These are phyloP conservation scores for Colletotrichum liriopes DNA, from an alignment of 2,329 filamentous ascomycete species.

Conservation along the genomic window DNA sequence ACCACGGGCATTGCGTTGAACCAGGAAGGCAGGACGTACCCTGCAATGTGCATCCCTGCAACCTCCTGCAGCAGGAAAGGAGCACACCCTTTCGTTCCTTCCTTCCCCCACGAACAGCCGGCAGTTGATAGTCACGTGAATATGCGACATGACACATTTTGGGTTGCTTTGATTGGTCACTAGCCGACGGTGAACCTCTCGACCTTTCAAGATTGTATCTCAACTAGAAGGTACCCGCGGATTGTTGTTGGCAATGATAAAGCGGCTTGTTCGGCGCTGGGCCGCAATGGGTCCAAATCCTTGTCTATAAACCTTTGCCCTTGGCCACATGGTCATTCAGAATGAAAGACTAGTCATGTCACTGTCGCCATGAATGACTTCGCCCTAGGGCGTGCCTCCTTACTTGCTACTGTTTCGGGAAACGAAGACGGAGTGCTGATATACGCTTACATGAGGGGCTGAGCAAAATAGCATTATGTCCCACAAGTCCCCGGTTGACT, in stretches of 20 bases:
- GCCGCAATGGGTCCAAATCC: too few species aligned
- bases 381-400: background rate
- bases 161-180: conserved; percentile 2
- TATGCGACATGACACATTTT: too few species aligned
- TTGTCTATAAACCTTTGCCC: background rate
- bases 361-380: too few species aligned
- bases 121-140: background rate
- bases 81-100: background rate
- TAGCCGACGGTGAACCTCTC: background rate
- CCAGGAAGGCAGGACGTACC: conserved; percentile 7
- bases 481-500: too few species aligned
- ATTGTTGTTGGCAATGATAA: background rate
- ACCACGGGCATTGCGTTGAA: background rate
- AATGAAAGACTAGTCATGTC: background rate
- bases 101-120: background rate
- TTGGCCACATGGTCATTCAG: background rate
- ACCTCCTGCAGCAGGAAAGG: background rate
- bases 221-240: background rate
- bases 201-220: background rate
- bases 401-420: background rate
- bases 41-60: background rate
- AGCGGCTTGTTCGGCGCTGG: background rate
- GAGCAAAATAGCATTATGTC: background rate
- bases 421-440: background rate
- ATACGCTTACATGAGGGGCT: background rate